Evolutionary conservation across 768 basidiomycete genomes (phyloP), one percentile per base, ranked within the genome.

Genomic region (Pilatotrama ljubarskyi): DNA sequence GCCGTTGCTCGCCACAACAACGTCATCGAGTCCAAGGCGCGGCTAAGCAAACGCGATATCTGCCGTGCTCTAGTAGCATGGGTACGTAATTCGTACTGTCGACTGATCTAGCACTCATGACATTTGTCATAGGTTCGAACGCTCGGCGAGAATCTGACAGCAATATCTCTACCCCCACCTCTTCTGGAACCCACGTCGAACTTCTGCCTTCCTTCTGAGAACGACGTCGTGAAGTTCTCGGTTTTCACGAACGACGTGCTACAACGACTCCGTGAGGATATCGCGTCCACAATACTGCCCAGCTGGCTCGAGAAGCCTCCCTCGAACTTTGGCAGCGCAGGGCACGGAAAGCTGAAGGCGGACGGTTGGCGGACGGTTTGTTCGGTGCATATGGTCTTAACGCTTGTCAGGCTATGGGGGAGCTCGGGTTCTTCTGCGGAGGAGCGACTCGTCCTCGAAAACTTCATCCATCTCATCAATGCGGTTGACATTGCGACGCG

Each of bases 401-500:
- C 74, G 1, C 63, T 78, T 5, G 70, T 75, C 17, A 66, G 74
- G 5, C 54, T 76, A 0, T 79, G 77, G 77, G 64, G 66, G 1
- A 1, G 24, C 1, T 13, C 55, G 5, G 59, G 64, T 2, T 64
- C 70, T 0, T 51, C 58, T 22, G 35, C 62, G 6, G 3, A 22
- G 9, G 44, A 59, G 1, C 5, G 7, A 0, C 3, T n/a, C 8
- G 61, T 74, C 38, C 61, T 77, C 3, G 47, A 55, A 1, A 74
- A 76, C 55, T 75, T 72, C 55, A 64, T 75, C 55, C 66, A 74
- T 48, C 35, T 56, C 7, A 37, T 48, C 22, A 9, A 13, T 15
- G 55, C 55, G 14, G 60, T 75, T 7, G 68, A 68, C 1, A 40
- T 42, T 8, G 72, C 72, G 0, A 56, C 72, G 5, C 52, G 59